Conservation (phyloP, 306 rosid genomes). For the Comarum palustre region DNA sequence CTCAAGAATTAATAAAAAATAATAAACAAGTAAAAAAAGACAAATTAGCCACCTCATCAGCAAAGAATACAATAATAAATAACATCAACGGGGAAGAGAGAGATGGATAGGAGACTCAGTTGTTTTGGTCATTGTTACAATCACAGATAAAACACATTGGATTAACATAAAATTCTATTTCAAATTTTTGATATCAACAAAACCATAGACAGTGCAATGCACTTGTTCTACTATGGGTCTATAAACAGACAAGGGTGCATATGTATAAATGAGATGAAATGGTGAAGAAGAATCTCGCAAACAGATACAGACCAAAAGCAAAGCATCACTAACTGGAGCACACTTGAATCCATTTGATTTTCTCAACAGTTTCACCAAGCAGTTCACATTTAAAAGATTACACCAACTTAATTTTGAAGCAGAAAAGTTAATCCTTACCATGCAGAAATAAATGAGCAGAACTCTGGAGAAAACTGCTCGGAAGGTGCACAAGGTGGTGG, state of each 20-base stretch:
- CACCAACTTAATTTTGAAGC: conserved; percentile 19
- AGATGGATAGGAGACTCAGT: not conserved
- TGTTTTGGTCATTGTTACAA: not conserved
- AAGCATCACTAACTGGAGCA: not conserved
- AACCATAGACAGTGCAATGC: not conserved
- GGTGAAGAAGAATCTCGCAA: not conserved
- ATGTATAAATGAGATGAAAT: not conserved
- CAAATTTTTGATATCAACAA: not conserved
- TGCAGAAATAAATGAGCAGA: conserved; percentile 87
- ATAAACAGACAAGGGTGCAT: not conserved
- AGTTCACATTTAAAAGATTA: conserved; percentile 7
- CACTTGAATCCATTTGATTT: not conserved
- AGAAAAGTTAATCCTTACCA: conserved; percentile 53
- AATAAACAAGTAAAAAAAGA: not conserved
- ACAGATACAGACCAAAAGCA: not conserved
- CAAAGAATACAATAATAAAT: not conserved
- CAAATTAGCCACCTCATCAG: not conserved
- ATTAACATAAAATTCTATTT: not conserved
- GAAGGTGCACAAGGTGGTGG: conserved; percentile 88
- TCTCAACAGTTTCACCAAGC: not conserved
- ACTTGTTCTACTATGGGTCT: not conserved
- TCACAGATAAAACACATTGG: not conserved
- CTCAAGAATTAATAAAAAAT: conserved; percentile 16
- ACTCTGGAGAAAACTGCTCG: conserved; percentile 73
- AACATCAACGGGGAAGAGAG: not conserved